Evolutionary conservation across 2,329 filamentous ascomycete genomes (phyloP), one percentile per base, ranked within the genome.

Genomic region (Microcyclospora pomicola): DNA sequence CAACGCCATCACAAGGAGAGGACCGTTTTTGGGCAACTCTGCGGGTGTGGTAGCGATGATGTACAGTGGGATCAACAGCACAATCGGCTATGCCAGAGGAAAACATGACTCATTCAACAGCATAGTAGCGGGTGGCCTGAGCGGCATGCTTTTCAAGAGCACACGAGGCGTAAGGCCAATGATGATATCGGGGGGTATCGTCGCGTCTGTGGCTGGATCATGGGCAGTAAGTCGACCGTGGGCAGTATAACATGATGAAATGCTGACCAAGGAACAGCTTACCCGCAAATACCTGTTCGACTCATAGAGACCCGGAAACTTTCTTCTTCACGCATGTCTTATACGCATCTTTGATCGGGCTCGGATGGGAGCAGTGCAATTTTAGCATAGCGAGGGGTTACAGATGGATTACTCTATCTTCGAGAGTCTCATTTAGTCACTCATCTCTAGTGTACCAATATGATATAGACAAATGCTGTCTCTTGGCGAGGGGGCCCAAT

Each of bases 141-240:
- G 86, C 56, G 91, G 91, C 41, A 87, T 88, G 72, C 60, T 98
- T 11, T 98, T 98, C 67, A 96, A 95, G 72, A 93, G 87, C 61
- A 96, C 92, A 35, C 75, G 83, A 54, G 91, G 91, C 5, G 46
- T 91, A 44, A 75, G 82, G 62, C 87, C 86, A 27, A 96, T 96
- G 87, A 71, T 91, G 68, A 91, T 96, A 54, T 94, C 87, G 28
- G 83, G 86, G 46, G 84, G 80, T 51, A 80, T 98, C 49, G 87
- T 96, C 42, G 91, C 80, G 37, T 75, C 77, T 31, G 72, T 91
- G 45, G 92, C 91, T 39, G 86, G 82, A 47, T 73, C 68, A 42
- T 98, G 92, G 91, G 80, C 87, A 56, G 88, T 98, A 76, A 65
- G 83, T 76, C 30, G 15, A 9, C 1, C 10, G 13, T 10, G 15